Conservation (phyloP, 2,329 filamentous ascomycete genomes). For the Ascochyta viciae-villosae region DNA sequence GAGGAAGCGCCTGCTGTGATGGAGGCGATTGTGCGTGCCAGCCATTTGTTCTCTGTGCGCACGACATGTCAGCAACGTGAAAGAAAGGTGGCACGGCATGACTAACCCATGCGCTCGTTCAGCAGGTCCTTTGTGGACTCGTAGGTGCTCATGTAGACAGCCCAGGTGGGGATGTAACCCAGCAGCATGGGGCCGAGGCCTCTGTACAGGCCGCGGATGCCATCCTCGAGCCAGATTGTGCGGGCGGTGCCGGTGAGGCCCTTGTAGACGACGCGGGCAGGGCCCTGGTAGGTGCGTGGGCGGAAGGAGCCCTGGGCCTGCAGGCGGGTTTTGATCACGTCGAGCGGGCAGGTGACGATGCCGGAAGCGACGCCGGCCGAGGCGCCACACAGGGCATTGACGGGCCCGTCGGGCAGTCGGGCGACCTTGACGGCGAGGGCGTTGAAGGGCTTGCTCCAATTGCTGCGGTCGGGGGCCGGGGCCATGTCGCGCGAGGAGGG, state of each 20-base stretch:
- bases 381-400: conserved; percentile 87
- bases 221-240: conserved; percentile 87
- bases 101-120: conserved; percentile 65
- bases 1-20: conserved; percentile 90
- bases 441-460: conserved; percentile 36
- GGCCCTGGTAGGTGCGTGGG: conserved; percentile 57
- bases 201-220: conserved; percentile 87
- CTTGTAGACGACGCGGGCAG: conserved; percentile 72
- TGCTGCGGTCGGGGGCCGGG: conserved; percentile 20
- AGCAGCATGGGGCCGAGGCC: conserved; percentile 93
- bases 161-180: conserved; percentile 97
- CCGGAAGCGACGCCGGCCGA: conserved; percentile 91
- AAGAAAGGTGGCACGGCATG: not conserved
- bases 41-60: conserved; percentile 69
- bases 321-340: conserved; percentile 98
- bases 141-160: conserved; percentile 96
- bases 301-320: conserved; percentile 91
- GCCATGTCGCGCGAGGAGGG: conserved; percentile 28
- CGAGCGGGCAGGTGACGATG: conserved; percentile 92
- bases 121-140: conserved; percentile 83
- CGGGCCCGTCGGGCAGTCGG: conserved; percentile 61
- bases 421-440: conserved; percentile 51
- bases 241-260: conserved; percentile 86
- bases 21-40: conserved; percentile 87
- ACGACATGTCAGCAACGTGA: conserved; percentile 20